Base-by-base conservation (phyloP, 805 yeast genomes). In the Pichia gijzeniarum region DNA sequence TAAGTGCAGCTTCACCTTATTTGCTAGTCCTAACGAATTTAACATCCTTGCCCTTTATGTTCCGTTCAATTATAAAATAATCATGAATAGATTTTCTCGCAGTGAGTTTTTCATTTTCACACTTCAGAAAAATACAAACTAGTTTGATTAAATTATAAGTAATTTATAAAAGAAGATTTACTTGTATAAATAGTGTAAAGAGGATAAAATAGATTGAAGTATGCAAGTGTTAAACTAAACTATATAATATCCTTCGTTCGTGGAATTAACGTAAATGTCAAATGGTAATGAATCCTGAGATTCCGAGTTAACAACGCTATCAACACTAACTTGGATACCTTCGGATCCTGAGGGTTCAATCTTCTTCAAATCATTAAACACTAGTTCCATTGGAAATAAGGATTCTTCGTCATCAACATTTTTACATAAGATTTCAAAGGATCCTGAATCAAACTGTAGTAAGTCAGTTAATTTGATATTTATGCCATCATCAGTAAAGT, bases 331-430 rank as follows among this genome's bases (percentile, higher is more conserved):
- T 44, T 39, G 40, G 13, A 39, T 51, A 85, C 72, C 19, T 19
- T 49, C 51, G 13, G 55, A 39, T 4, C 30, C 41, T 16, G 41
- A 57, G n/a, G 51, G 40, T 33, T 56, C 58, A 14, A 59, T 41
- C 19, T 49, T 35, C 14, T 53, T 51, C 33, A 71, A 68, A 37
- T 71, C 60, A 35, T 70, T 70, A 68, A 89, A 86, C 41, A 71
- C 65, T 34, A 89, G 76, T 56, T 80, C 80, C 72, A 91, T 79
- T 49, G 99, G 99, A 85, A 89, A 91, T 57, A 91, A 70, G 12
- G 79, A 74, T 50, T 89, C 95, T 64, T 91, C 97, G 52, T 76
- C 79, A 34, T 73, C 81, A 20, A 55, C 49, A 17, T 82, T 84
- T 53, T 82, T 83, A 48, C 87, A 78, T 8, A 82, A 63, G 60